Evolutionary conservation across 2,329 filamentous ascomycete species (phyloP), one percentile per base, ranked within the genome.

Genomic region (Bipolaris gigantea): DNA sequence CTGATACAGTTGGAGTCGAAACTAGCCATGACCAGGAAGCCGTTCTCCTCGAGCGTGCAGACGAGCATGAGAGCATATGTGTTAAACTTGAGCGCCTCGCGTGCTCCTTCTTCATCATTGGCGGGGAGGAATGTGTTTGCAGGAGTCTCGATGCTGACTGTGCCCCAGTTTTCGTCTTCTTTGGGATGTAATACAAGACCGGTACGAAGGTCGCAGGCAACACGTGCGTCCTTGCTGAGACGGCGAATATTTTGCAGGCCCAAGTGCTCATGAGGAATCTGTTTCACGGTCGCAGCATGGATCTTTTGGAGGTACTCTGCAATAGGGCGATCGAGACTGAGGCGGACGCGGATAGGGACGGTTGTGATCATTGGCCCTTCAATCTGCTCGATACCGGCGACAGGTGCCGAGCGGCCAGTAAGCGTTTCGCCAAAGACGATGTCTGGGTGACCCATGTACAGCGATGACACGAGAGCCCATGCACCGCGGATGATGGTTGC

Each of bases 1-100:
- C 75, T 75, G 16, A 88, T 80, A 0, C 81, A 79, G n/a, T 81
- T 80, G 19, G 84, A 84, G 63, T 89, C 85, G 62, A 87, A 87
- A 62, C 85, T 86, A 0, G 85, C 84, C 75, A 85, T 85, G 51
- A 85, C 76, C 15, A 81, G 70, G 64, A 88, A 83, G 1, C 81
- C 80, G 55, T 78, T 75, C 2, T 80, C 76, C 33, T 83, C 80
- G 5, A 87, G 73, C 4, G 82, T 85, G 67, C 85, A 88, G 38
- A 87, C 85, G 18, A 88, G 73, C 77, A 88, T 87, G 30, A 89
- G 79, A 1, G 84, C 81, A 64, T 87, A 87, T 1, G 79, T 79
- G 48, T 80, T 80, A 64, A 81, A 81, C 53, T 80, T 78, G 0
- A 86, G 76, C 0, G 84, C 85, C 60, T 87, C 84, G 41, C 82